These are phyloP conservation scores for Boletus semigastroideus DNA, from an alignment of 1,284 basidiomycete species.

Conservation along the genomic window DNA sequence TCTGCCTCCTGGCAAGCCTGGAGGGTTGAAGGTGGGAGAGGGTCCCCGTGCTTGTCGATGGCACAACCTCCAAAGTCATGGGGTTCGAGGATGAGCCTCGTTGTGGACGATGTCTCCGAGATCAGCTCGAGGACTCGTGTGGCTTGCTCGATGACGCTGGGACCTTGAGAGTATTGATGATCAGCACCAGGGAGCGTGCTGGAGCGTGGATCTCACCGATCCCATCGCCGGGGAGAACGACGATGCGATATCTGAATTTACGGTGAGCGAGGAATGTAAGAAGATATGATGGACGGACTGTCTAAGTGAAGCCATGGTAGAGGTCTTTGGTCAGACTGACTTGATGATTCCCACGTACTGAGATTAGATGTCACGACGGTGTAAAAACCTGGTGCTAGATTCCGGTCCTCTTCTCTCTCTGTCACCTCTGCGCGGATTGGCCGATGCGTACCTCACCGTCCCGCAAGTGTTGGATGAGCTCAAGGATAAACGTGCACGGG, in stretches of 20 bases:
- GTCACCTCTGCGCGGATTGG: conserved; percentile 81
- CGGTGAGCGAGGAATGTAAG: conserved; percentile 8
- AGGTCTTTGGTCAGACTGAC: background rate
- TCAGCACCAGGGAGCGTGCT: conserved; percentile 4
- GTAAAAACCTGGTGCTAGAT: conserved; percentile 87
- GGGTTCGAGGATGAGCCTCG: conserved; percentile 74
- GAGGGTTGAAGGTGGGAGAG: conserved; percentile 85
- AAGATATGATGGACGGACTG: conserved; percentile 32
- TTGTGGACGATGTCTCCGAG: conserved; percentile 57
- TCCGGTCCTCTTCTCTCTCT: conserved; percentile 88
- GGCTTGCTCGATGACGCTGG: conserved; percentile 92
- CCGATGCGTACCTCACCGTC: conserved; percentile 81
- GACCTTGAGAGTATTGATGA: conserved; percentile 54
- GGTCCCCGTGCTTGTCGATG: conserved; percentile 85
- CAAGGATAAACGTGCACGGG: conserved; percentile 81
- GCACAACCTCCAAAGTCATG: conserved; percentile 92
- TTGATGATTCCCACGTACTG: conserved; percentile 15
- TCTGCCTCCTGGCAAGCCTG: conserved; percentile 87
- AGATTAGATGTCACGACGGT: conserved; percentile 41
- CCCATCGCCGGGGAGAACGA: conserved; percentile 92
- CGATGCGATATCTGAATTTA: conserved; percentile 74
- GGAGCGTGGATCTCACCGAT: conserved; percentile 64
- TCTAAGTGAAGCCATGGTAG: conserved; percentile 41
- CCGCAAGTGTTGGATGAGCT: conserved; percentile 89
- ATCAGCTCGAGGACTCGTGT: conserved; percentile 81